A percentile compares a stretch with the other conserved stretches of the same genome.
Conservation (phyloP, 2,329 filamentous ascomycete species). For the Gremmenia infestans region DNA sequence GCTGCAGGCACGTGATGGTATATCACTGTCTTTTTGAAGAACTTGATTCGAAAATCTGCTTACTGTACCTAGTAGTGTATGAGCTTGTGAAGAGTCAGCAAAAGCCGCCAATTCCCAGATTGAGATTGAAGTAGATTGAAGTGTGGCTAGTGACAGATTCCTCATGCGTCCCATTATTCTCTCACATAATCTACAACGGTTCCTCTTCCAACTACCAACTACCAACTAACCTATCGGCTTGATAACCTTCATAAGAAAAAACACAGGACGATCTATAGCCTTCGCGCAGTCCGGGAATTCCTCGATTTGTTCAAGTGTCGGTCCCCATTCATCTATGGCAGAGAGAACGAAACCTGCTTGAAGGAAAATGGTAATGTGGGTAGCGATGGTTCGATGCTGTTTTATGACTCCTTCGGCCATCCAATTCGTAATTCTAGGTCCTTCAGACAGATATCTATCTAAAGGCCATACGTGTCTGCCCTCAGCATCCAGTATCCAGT, state of each 20-base stretch:
- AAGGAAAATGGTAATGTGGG: slow-evolving; percentile 16
- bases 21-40: too few relatives aligned
- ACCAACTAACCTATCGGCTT: not conserved
- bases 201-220: too few relatives aligned
- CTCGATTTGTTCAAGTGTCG: slow-evolving; percentile 18
- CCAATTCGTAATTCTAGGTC: slow-evolving; percentile 38
- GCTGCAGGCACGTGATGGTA: too few relatives aligned
- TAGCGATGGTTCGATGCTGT: slow-evolving; percentile 41
- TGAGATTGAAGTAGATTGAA: too few relatives aligned
- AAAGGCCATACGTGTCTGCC: slow-evolving; percentile 38
- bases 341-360: slow-evolving; percentile 14
- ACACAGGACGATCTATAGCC: slow-evolving; percentile 33
- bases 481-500: slow-evolving; percentile 29
- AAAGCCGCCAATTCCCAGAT: too few relatives aligned
- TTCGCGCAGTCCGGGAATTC: slow-evolving; percentile 30
- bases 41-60: too few relatives aligned
- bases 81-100: too few relatives aligned
- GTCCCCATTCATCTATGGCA: slow-evolving; percentile 19
- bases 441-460: slow-evolving; percentile 39
- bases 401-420: slow-evolving; percentile 40
- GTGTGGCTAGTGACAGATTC: too few relatives aligned
- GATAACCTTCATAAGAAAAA: slow-evolving; percentile 30
- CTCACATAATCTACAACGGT: too few relatives aligned
- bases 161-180: too few relatives aligned
- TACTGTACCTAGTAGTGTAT: too few relatives aligned